These are phyloP conservation scores for Eucommia ulmoides DNA, from an alignment of 257 asterid species.

Conservation along the genomic window DNA sequence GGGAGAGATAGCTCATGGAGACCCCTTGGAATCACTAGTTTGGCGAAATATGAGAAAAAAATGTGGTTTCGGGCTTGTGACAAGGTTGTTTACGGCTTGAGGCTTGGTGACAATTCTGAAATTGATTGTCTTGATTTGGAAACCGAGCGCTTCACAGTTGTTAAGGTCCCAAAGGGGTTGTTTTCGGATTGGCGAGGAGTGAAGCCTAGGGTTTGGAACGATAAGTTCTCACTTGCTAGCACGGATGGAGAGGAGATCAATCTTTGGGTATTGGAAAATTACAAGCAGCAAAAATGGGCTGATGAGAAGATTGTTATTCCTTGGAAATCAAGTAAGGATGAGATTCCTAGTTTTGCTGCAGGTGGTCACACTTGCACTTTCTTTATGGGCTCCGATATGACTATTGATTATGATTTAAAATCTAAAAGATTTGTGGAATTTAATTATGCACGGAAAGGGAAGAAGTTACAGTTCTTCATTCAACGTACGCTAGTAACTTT, in stretches of 20 bases:
- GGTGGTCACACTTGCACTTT: background rate
- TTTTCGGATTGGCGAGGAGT: background rate
- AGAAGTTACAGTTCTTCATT: background rate
- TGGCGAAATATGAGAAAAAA: background rate
- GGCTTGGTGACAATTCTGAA: background rate
- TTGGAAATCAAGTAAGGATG: slow-evolving; percentile 3
- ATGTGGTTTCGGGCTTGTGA: background rate
- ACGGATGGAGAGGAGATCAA: slow-evolving; percentile 6
- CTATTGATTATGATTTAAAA: background rate
- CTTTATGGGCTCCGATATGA: background rate
- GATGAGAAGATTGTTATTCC: slow-evolving; percentile 4
- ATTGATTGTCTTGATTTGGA: slow-evolving; percentile 20
- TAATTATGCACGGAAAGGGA: background rate
- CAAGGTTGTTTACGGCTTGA: slow-evolving; percentile 8
- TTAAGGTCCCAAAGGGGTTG: too few species aligned
- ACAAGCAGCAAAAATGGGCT: slow-evolving; percentile 18
- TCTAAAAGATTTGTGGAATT: background rate
- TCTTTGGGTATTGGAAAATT: slow-evolving; percentile 18
- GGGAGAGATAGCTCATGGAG: slow-evolving; percentile 21
- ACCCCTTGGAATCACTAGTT: slow-evolving; percentile 8
- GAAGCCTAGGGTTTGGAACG: slow-evolving; percentile 13
- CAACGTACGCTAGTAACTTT: background rate
- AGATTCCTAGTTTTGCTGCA: background rate
- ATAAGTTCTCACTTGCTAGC: slow-evolving; percentile 13
- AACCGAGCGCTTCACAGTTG: slow-evolving; percentile 9